Evolutionary conservation across 352 stramenopile species (phyloP).

Genomic region (Peronospora farinosa): DNA sequence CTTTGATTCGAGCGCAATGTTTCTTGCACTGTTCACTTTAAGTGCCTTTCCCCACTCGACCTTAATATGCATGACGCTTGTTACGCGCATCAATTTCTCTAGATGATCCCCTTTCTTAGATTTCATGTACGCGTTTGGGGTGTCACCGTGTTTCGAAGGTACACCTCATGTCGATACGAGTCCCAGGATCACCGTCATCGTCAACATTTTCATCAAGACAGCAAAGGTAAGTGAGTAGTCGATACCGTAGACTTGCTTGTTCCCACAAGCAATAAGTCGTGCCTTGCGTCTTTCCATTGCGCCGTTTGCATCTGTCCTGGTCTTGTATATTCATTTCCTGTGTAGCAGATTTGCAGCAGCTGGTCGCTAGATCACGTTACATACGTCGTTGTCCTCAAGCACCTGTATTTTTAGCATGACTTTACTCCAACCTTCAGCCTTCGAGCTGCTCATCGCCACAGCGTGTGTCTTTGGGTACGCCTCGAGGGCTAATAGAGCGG

Average conservation of each 20-base stretch:
- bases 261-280: too few relatives aligned
- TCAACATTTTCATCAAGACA: slow-evolving; percentile 8
- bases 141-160: background rate
- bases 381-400: too few relatives aligned
- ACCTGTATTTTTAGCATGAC: too few relatives aligned
- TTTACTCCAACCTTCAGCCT: too few relatives aligned
- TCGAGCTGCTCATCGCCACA: too few relatives aligned
- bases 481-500: too few relatives aligned
- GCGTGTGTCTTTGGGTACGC: too few relatives aligned
- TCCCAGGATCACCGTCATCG: slow-evolving; percentile 6
- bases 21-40: background rate
- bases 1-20: slow-evolving; percentile 15
- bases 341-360: slow-evolving; percentile 2
- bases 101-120: background rate
- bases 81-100: slow-evolving; percentile 9
- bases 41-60: background rate
- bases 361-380: too few relatives aligned
- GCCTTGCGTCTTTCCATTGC: slow-evolving; percentile 20
- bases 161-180: background rate
- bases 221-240: background rate
- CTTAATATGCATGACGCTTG: slow-evolving; percentile 18
- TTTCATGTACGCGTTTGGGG: background rate
- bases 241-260: slow-evolving; percentile 17
- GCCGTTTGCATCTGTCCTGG: slow-evolving; percentile 6
- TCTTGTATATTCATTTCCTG: slow-evolving; percentile 13